phyloP scores from a whole-genome alignment of 495 filamentous ascomycete species.

The Aspergillus conjunctus region DNA sequence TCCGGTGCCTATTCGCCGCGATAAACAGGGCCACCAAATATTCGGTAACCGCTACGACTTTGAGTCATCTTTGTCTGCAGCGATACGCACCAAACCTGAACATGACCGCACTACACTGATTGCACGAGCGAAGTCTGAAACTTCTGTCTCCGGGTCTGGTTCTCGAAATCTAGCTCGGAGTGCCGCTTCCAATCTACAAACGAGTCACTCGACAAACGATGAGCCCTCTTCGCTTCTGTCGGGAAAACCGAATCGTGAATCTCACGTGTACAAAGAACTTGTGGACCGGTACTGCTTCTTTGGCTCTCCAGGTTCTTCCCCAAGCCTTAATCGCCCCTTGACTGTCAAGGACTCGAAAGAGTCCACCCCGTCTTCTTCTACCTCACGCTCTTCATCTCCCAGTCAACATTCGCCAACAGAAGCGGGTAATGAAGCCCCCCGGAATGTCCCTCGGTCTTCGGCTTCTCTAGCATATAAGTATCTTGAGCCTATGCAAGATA shows the following conservation, averaged over 20 bases:
- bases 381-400: constrained; percentile 31
- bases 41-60: constrained; percentile 96
- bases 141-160: constrained; percentile 10
- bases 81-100: constrained; percentile 65
- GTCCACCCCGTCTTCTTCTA: constrained; percentile 26
- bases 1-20: constrained; percentile 52
- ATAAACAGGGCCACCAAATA: constrained; percentile 67
- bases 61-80: constrained; percentile 79
- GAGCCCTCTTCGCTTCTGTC: constrained; percentile 54
- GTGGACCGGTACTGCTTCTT: constrained; percentile 86
- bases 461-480: constrained; percentile 48
- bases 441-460: constrained; percentile 32
- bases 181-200: constrained; percentile 16
- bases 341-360: constrained; percentile 14
- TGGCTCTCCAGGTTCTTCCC: constrained; percentile 22
- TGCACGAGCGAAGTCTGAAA: constrained; percentile 40
- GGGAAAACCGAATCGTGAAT: constrained; percentile 71
- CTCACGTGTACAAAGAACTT: constrained; percentile 87
- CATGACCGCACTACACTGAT: constrained; percentile 52
- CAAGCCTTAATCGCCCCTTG: constrained; percentile 12
- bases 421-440: constrained; percentile 24
- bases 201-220: constrained; percentile 26
- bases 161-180: constrained; percentile 21
- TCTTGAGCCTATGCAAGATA: constrained; percentile 40
- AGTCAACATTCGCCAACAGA: constrained; percentile 23